Base-by-base conservation (phyloP, 306 rosid genomes). In the Oemleria cerasiformis region DNA sequence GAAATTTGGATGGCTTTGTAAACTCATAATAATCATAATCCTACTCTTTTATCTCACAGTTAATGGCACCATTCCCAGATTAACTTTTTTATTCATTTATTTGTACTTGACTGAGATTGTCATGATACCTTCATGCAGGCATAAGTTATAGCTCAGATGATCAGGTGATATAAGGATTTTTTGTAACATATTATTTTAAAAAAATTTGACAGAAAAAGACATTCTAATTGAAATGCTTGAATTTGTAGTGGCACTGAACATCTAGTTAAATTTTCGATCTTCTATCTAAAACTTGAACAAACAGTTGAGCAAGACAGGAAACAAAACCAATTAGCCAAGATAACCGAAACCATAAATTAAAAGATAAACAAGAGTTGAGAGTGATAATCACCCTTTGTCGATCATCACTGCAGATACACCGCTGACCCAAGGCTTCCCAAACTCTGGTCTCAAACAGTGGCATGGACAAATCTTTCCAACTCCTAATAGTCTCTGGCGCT, bases 361-460 rank as follows among this genome's bases (percentile, higher is more conserved):
- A 47, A 57, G 63, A 51, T 53, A 34, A 71, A 45, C 38, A 69
- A n/a, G 20, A 77, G 50, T 70, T 17, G 56, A 15, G 34, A 50
- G 50, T 9, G 41, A 78, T 58, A 60, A 63, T 82, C 80, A 92
- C 97, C 90, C 9, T 3, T 70, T 19, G 74, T 7, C 98, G 86
- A 38, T 90, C 89, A 56, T 39, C 7, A 40, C 4, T 10, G 5
- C 23, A 3, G 7, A 57, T 20, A 60, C 13, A 25, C 0, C 40
- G 11, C 16, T 20, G 19, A 8, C 92, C 96, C 48, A 88, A 49
- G 54, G 6, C 57, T 21, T 75, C 64, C 98, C 98, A 90, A 25
- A 84, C 54, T 69, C 4, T 63, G 25, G 8, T 39, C 81, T 92
- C 97, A 39, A 88, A 90, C 14, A 0, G 21, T 14, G 6, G 38